Conservation (phyloP, 2,329 filamentous ascomycete species). For the Talaromyces verruculosus region DNA sequence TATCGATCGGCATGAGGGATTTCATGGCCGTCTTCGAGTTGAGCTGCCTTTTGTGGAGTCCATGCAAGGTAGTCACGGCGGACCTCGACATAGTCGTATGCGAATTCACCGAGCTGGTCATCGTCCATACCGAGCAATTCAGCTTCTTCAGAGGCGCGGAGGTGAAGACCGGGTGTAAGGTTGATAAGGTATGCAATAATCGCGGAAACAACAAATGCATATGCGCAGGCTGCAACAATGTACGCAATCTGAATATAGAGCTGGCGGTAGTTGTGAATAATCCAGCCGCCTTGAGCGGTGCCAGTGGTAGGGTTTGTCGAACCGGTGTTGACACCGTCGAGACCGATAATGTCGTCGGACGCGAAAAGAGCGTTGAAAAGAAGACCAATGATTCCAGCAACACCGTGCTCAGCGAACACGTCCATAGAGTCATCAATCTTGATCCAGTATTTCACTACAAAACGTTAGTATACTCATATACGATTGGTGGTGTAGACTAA, state of each 20-base stretch:
- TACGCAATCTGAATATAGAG: constrained; percentile 71
- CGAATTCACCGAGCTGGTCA: constrained; percentile 53
- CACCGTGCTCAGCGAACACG: constrained; percentile 84
- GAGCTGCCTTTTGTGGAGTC: constrained; percentile 48
- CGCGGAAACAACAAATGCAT: constrained; percentile 67
- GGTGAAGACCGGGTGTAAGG: constrained; percentile 67
- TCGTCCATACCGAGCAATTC: constrained; percentile 65
- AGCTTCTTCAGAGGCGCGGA: constrained; percentile 65
- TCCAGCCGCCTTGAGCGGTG: constrained; percentile 61
- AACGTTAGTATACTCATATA: constrained; percentile 14
- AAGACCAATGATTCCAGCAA: constrained; percentile 80
- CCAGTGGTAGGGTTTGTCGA: constrained; percentile 44
- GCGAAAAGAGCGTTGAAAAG: constrained; percentile 75
- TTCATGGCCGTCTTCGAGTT: constrained; percentile 50
- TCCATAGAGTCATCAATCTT: constrained; percentile 85
- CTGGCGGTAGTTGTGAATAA: constrained; percentile 69
- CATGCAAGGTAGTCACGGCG: constrained; percentile 53
- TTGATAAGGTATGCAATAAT: constrained; percentile 70
- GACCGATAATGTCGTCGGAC: constrained; percentile 69
- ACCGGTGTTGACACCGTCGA: constrained; percentile 64
- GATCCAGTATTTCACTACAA: constrained; percentile 68
- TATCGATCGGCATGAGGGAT: constrained; percentile 61
- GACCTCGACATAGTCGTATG: constrained; percentile 55
- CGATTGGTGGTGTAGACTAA: constrained; percentile 48
- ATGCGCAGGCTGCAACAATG: constrained; percentile 63